Evolutionary conservation across 2,329 filamentous ascomycete genomes (phyloP), one percentile per base, ranked within the genome.

Genomic region (Calonectria honghensis): DNA sequence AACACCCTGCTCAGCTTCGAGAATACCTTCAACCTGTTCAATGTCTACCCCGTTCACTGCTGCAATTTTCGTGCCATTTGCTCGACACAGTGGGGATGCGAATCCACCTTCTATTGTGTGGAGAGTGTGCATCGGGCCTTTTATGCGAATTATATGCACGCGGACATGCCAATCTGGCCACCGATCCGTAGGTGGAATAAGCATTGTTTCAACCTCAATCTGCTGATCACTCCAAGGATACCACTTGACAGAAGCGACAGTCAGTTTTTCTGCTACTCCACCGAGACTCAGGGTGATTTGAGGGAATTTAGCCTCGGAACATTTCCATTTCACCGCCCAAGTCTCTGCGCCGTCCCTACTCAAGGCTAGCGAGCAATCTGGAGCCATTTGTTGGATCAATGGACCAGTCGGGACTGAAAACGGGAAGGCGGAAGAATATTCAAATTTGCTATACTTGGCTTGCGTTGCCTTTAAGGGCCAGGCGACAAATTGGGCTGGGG

Each of bases 381-480:
- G 84, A 0, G 83, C 84, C 24, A 83, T 79, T 39, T 86, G 86
- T 31, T 79, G 75, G 10, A 83, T 77, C 1, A 82, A 70, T 1
- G 76, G 82, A 31, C 86, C 87, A 0, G 83, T 84, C 0, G 87
- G 87, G 0, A 88, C 86, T 10, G 83, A 85, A 68, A 89, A 89
- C 0, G 82, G 85, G 52, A 89, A 89, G 0, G 86, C 79, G 0
- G 88, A 89, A 0, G 88, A 89, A 76, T 89, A 89, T 4, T 87
- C 87, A 52, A 89, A 87, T 73, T 88, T 89, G 73, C 83, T 83
- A 73, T 89, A 89, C 68, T 89, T 89, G 2, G 87, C 86, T 73
- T 87, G 81, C 0, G 77, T 83, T 0, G 84, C 85, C 74, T 88
- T 87, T 75, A 86, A 83, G 0, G 82, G 82, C 82, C 82, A 85